These are phyloP conservation scores for Purshia tridentata DNA, from an alignment of 306 rosid species.

Conservation along the genomic window DNA sequence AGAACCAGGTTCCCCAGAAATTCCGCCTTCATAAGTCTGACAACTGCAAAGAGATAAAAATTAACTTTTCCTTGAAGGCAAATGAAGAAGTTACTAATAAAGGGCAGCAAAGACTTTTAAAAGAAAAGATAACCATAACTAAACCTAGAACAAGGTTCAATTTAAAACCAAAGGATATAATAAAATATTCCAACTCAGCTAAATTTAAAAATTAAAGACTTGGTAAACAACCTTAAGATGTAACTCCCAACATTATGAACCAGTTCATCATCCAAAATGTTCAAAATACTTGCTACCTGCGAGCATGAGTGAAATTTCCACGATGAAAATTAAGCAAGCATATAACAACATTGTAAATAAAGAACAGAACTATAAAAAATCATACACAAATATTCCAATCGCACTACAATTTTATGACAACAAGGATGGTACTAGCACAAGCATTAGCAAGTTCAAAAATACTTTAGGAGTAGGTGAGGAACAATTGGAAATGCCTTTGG, in stretches of 20 bases:
- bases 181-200: neutral
- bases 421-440: neutral
- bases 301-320: slow-evolving; percentile 25
- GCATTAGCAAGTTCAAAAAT: neutral
- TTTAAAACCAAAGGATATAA: neutral
- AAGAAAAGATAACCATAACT: too few relatives aligned
- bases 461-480: neutral
- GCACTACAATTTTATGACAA: neutral
- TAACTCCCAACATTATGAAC: slow-evolving; percentile 71
- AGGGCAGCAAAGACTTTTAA: neutral
- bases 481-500: neutral
- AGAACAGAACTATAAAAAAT: neutral
- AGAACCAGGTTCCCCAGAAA: slow-evolving; percentile 90
- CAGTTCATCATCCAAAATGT: slow-evolving; percentile 78
- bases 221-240: slow-evolving; percentile 67
- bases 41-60: slow-evolving; percentile 54
- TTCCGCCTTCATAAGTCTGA: slow-evolving; percentile 97
- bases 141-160: neutral
- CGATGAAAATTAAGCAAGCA: slow-evolving; percentile 5
- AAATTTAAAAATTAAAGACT: slow-evolving; percentile 15
- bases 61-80: neutral
- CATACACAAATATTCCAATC: neutral
- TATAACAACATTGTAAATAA: neutral
- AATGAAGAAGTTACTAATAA: slow-evolving; percentile 5
- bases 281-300: slow-evolving; percentile 90